These are phyloP conservation scores for Microthlaspi erraticum DNA, from an alignment of 345 rosid species.

Conservation along the genomic window DNA sequence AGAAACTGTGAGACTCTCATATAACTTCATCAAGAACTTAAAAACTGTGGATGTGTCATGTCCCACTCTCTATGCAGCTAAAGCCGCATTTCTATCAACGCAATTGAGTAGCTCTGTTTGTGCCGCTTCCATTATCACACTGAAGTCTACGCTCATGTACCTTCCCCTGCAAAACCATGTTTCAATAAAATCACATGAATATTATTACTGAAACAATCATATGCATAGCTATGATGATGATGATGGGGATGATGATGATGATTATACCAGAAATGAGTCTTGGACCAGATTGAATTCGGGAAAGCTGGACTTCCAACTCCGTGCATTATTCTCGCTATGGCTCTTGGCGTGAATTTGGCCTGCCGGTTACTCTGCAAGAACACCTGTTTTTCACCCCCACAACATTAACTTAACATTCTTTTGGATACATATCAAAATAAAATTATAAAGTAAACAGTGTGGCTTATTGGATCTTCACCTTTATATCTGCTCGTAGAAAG, in stretches of 20 bases:
- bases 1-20: neutral
- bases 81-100: conserved; percentile 41
- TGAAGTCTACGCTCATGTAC: conserved; percentile 67
- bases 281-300: conserved; percentile 77
- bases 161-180: conserved; percentile 67
- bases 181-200: conserved; percentile 7
- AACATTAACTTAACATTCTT: conserved; percentile 23
- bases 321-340: conserved; percentile 92
- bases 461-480: conserved; percentile 58
- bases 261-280: conserved; percentile 90
- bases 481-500: conserved; percentile 91
- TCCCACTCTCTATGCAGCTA: conserved; percentile 25
- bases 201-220: conserved; percentile 6
- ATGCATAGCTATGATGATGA: too few relatives aligned
- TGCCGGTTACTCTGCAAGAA: conserved; percentile 83
- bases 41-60: conserved; percentile 3
- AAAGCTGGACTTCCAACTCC: conserved; percentile 94
- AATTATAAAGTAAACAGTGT: conserved; percentile 3
- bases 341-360: conserved; percentile 88
- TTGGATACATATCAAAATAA: conserved; percentile 5
- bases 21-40: conserved; percentile 2
- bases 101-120: conserved; percentile 60
- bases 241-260: too few relatives aligned
- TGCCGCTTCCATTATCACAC: conserved; percentile 81
- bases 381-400: conserved; percentile 58